Conservation (phyloP, 176 grass and related monocot species). For the Pharus latifolius region DNA sequence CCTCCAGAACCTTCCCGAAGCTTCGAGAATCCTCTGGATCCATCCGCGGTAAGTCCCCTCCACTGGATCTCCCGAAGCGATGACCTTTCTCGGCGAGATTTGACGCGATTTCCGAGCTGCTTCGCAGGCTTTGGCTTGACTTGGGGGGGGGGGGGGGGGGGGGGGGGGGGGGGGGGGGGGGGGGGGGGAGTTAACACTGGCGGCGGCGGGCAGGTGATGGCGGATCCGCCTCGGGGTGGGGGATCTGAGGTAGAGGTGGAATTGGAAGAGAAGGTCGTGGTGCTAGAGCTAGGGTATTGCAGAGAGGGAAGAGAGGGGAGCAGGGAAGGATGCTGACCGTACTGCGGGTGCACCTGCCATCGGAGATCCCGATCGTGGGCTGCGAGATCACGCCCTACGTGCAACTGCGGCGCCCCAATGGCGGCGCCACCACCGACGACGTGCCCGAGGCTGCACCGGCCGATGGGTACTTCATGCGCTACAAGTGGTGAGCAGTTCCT, state of each 20-base stretch:
- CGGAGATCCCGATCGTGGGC: slow-evolving; percentile 98
- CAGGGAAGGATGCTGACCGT: slow-evolving; percentile 80
- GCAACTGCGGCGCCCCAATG: slow-evolving; percentile 54
- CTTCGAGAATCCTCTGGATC: not conserved
- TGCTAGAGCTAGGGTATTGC: too few species aligned
- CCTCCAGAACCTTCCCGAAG: slow-evolving; percentile 20
- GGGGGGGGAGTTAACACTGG: slow-evolving; percentile 56
- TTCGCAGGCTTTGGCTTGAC: slow-evolving; percentile 3
- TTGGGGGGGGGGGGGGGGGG: not conserved
- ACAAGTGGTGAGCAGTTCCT: slow-evolving; percentile 92
- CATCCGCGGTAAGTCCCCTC: not conserved
- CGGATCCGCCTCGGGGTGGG: slow-evolving; percentile 58
- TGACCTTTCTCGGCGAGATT: not conserved
- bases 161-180: not conserved
- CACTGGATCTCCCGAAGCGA: slow-evolving; percentile 26
- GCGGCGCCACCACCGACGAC: slow-evolving; percentile 50
- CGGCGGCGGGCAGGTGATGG: slow-evolving; percentile 54
- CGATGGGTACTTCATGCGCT: slow-evolving; percentile 78
- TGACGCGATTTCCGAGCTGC: not conserved
- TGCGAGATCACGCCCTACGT: slow-evolving; percentile 99
- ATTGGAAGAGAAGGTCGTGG: too few species aligned
- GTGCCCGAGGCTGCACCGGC: slow-evolving; percentile 28
- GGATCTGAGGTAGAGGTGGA: too few species aligned
- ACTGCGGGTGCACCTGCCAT: slow-evolving; percentile 82
- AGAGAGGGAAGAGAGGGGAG: slow-evolving; percentile 18